Evolutionary conservation across 192 early-diverging fungal genomes (phyloP).

Genomic region (Coemansia sp.): DNA sequence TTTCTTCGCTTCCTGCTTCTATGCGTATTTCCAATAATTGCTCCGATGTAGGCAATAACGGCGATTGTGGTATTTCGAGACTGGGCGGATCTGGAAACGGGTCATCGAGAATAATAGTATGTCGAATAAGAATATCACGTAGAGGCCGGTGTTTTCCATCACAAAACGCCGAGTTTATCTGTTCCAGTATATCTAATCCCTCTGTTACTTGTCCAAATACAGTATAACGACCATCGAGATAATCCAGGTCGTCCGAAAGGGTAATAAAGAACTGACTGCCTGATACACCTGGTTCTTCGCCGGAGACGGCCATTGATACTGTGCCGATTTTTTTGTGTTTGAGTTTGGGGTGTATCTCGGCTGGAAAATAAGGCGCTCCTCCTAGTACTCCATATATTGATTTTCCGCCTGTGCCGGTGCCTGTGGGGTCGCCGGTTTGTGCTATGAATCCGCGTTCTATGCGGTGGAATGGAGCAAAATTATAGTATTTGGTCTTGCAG

Average conservation of each 20-base stretch:
- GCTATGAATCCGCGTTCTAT: conserved; percentile 88
- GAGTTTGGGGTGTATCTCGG: conserved; percentile 70
- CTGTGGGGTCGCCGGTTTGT: conserved; percentile 95
- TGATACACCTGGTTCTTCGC: conserved; percentile 28
- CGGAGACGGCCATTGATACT: conserved; percentile 89
- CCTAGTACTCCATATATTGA: conserved; percentile 63
- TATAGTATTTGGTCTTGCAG: conserved; percentile 87
- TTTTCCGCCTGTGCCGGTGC: conserved; percentile 91
- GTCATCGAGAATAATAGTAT: conserved; percentile 91
- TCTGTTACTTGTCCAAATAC: conserved; percentile 92
- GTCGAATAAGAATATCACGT: conserved; percentile 85
- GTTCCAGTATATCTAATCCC: conserved; percentile 84
- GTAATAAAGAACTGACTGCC: conserved; percentile 73
- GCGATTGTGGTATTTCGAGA: conserved; percentile 71
- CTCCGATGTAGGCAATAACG: conserved; percentile 67
- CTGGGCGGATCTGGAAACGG: conserved; percentile 85
- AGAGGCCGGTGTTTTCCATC: conserved; percentile 77
- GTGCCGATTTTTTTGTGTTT: conserved; percentile 80
- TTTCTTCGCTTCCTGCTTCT: conserved; percentile 77
- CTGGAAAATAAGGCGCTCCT: conserved; percentile 62
- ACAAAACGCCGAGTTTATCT: conserved; percentile 69
- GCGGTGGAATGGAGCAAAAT: conserved; percentile 76
- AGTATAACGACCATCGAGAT: conserved; percentile 82
- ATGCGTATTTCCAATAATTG: conserved; percentile 74
- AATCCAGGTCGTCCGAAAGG: conserved; percentile 66